A percentile compares a stretch with the other conserved stretches of the same genome.
These are phyloP conservation scores for Leccinum pachyderme DNA, from an alignment of 1,284 basidiomycete genomes.

Conservation along the genomic window DNA sequence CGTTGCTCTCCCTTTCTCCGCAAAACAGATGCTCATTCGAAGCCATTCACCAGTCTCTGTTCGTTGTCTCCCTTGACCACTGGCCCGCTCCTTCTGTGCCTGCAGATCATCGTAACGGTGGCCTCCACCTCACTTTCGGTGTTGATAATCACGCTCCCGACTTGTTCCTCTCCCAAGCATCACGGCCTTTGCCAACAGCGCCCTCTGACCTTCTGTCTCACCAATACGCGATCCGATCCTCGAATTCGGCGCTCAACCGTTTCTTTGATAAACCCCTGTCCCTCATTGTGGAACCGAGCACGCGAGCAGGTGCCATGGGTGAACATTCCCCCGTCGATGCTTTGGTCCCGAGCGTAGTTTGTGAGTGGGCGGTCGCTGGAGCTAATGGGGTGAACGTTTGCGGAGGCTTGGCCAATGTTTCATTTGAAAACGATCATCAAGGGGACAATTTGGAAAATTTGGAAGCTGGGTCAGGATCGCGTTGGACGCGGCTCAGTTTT, in stretches of 20 bases:
- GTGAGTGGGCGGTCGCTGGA: slow-evolving; percentile 69
- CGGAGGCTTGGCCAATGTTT: slow-evolving; percentile 14
- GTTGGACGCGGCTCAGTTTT: slow-evolving; percentile 77
- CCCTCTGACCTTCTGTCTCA: slow-evolving; percentile 66
- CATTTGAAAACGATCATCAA: slow-evolving; percentile 13
- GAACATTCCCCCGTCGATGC: slow-evolving; percentile 95
- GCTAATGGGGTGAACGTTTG: slow-evolving; percentile 26
- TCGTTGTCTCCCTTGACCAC: slow-evolving; percentile 72
- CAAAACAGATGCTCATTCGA: slow-evolving; percentile 15
- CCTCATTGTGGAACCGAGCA: slow-evolving; percentile 83
- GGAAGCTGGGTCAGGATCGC: slow-evolving; percentile 12
- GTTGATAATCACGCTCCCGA: slow-evolving; percentile 10
- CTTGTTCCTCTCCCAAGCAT: slow-evolving; percentile 2
- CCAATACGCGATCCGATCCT: slow-evolving; percentile 73
- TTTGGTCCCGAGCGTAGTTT: slow-evolving; percentile 87
- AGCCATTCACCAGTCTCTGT: slow-evolving; percentile 31
- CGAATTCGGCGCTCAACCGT: slow-evolving; percentile 72
- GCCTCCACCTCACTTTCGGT: slow-evolving; percentile 37
- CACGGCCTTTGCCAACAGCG: slow-evolving; percentile 2
- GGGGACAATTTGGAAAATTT: slow-evolving; percentile 6
- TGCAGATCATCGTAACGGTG: slow-evolving; percentile 20
- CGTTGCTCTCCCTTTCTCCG: slow-evolving; percentile 17
- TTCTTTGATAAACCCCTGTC: slow-evolving; percentile 93
- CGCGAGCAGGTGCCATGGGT: slow-evolving; percentile 84
- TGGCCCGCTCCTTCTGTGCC: slow-evolving; percentile 43